These are phyloP conservation scores for Amphibolis antarctica DNA, from an alignment of 106 monocot species.

Conservation along the genomic window DNA sequence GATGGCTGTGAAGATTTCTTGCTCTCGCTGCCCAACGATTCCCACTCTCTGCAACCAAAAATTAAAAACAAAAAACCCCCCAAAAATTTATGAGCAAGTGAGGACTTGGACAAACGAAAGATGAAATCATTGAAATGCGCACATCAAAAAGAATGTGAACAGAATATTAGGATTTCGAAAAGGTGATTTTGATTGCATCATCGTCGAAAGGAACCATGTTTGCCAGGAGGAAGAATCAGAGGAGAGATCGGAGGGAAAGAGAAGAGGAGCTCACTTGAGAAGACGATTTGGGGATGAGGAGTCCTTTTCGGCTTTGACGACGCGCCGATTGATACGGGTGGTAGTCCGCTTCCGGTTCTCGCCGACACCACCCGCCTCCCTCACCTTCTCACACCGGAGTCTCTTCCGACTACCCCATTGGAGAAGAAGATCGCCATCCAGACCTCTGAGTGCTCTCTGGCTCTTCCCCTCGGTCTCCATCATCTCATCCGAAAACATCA, in stretches of 20 bases:
- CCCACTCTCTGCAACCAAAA: slow-evolving; percentile 30
- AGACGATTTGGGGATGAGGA: slow-evolving; percentile 12
- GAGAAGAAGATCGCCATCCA: slow-evolving; percentile 29
- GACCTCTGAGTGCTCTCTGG: background rate
- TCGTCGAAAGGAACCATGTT: background rate
- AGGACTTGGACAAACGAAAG: background rate
- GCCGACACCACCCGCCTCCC: slow-evolving; percentile 19
- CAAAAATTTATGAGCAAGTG: background rate
- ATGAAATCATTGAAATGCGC: background rate
- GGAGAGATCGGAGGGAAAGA: background rate
- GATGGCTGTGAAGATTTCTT: slow-evolving; percentile 27
- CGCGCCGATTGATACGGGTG: slow-evolving; percentile 40
- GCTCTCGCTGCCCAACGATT: slow-evolving; percentile 42
- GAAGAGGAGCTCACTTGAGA: background rate
- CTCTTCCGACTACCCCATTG: slow-evolving; percentile 76
- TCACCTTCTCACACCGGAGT: slow-evolving; percentile 52
- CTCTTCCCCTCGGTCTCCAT: slow-evolving; percentile 8
- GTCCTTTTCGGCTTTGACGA: slow-evolving; percentile 27
- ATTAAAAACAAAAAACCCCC: no score
- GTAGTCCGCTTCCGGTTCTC: slow-evolving; percentile 24
- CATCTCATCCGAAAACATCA: background rate
- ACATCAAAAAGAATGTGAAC: no score
- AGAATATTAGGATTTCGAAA: no score
- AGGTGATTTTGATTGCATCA: no score
- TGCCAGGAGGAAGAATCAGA: background rate